These are phyloP conservation scores for Penicillium sp. DNA, from an alignment of 2,329 filamentous ascomycete genomes.

Conservation along the genomic window DNA sequence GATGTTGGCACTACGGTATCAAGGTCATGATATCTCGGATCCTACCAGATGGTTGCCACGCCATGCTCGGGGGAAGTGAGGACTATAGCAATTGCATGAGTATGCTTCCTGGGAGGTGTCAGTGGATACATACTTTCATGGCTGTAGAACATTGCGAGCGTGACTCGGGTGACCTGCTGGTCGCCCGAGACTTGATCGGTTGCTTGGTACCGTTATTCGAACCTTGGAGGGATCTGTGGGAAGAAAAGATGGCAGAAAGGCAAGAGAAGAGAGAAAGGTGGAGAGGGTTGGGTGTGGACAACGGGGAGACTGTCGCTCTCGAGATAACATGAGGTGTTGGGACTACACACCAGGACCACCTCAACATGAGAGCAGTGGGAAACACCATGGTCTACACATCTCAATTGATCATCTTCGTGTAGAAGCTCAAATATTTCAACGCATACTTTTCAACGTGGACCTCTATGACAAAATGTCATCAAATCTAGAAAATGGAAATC, in stretches of 20 bases:
- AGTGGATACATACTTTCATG: slow-evolving; percentile 72
- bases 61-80: slow-evolving; percentile 86
- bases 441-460: too few relatives aligned
- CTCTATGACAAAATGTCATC: too few relatives aligned
- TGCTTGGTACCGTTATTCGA: not conserved
- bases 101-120: not conserved
- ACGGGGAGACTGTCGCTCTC: too few relatives aligned
- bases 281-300: not conserved
- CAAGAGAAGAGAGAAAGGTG: not conserved
- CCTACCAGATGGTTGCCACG: slow-evolving; percentile 90
- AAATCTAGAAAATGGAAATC: not conserved
- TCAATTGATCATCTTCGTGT: too few relatives aligned
- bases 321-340: too few relatives aligned
- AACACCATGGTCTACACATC: too few relatives aligned
- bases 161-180: not conserved
- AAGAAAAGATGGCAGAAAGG: not conserved
- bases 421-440: too few relatives aligned
- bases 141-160: slow-evolving; percentile 79
- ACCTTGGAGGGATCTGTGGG: not conserved
- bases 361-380: too few relatives aligned
- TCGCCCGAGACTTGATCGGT: not conserved
- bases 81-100: slow-evolving; percentile 50
- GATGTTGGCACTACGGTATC: too few relatives aligned
- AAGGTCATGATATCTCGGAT: not conserved
- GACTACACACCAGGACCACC: too few relatives aligned